Evolutionary conservation across 2,329 filamentous ascomycete species (phyloP).

Genomic region (Fusarium beomiforme): DNA sequence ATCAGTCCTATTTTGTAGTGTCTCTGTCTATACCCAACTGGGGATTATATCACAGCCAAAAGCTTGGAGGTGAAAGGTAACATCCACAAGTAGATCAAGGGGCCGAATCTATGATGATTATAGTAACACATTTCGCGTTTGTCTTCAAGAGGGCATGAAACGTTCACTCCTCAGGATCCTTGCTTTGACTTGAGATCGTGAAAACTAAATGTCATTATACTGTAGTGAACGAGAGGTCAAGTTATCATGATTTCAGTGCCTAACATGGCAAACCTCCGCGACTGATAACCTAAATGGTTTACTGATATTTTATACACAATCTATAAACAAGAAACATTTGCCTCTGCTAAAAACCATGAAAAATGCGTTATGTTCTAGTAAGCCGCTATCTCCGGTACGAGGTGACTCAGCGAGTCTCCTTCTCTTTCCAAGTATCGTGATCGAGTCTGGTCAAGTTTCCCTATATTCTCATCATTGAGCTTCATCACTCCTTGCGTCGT

Average conservation of each 20-base stretch:
- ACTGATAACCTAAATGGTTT: background rate
- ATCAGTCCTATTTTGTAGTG: background rate
- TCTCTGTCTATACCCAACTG: background rate
- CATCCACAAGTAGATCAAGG: background rate
- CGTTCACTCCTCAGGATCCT: background rate
- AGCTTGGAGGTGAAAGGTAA: background rate
- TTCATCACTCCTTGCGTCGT: slow-evolving; percentile 6
- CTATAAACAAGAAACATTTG: background rate
- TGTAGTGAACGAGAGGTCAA: background rate
- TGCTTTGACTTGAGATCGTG: background rate
- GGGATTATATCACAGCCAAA: background rate
- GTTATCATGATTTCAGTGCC: background rate
- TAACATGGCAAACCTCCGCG: background rate
- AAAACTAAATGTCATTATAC: background rate
- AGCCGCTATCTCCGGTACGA: background rate
- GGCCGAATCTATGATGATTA: background rate
- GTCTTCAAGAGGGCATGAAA: background rate
- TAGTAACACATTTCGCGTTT: background rate
- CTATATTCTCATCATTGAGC: background rate
- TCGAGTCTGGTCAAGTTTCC: background rate
- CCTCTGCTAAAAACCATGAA: background rate
- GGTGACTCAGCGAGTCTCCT: background rate
- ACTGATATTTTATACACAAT: background rate
- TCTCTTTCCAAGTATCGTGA: background rate
- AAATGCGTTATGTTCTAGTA: background rate